A percentile compares a stretch with the other conserved stretches of the same genome.
Conservation (phyloP, 208 protist species). For the Naegleria lovaniensis region DNA sequence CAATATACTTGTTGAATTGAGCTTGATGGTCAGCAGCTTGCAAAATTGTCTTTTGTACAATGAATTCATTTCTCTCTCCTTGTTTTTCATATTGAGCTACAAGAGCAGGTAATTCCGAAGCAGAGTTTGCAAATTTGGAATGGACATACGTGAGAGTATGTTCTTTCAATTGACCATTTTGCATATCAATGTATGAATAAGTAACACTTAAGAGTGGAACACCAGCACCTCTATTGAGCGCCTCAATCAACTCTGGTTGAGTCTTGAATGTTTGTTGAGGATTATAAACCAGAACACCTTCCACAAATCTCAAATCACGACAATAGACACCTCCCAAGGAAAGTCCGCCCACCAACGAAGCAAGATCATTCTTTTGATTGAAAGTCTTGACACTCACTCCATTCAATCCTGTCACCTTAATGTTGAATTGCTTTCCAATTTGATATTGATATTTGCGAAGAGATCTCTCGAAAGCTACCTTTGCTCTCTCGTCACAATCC, state of each 20-base stretch:
- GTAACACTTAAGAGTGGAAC: background rate
- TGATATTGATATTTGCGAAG: background rate
- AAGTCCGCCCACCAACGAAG: background rate
- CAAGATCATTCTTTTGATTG: background rate
- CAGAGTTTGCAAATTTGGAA: background rate
- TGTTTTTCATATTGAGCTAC: background rate
- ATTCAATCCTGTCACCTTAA: background rate
- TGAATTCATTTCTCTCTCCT: background rate
- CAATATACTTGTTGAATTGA: background rate
- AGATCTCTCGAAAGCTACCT: background rate
- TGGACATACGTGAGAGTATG: background rate
- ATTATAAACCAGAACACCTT: background rate
- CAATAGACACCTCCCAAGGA: background rate
- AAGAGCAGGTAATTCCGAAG: background rate
- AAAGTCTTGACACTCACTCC: background rate
- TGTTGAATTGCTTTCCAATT: background rate
- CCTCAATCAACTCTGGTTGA: background rate
- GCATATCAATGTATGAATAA: background rate
- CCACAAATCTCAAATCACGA: background rate
- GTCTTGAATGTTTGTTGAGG: background rate
- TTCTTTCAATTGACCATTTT: background rate
- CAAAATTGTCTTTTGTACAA: background rate
- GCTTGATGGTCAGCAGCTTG: background rate
- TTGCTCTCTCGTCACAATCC: background rate
- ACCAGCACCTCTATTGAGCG: background rate